These are phyloP conservation scores for Pseudisothecium myosuroides DNA, from an alignment of 225 moss, liverwort and hornwort species.

Conservation along the genomic window DNA sequence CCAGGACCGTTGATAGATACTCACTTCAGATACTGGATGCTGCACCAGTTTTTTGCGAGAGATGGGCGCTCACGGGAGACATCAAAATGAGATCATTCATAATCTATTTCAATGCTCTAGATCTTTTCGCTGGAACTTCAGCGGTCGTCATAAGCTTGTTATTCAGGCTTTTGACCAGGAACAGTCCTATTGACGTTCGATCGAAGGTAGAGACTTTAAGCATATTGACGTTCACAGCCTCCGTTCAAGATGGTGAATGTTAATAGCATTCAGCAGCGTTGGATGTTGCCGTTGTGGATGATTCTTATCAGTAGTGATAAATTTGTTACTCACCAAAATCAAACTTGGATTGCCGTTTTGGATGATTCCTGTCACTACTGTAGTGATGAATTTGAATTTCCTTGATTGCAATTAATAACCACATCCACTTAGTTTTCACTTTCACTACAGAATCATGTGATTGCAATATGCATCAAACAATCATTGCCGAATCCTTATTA, in stretches of 20 bases:
- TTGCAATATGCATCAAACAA: not conserved
- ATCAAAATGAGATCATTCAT: not conserved
- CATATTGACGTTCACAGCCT: not conserved
- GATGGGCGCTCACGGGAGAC: not conserved
- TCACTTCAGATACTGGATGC: not conserved
- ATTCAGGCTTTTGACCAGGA: not conserved
- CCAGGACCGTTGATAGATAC: not conserved
- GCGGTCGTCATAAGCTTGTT: not conserved
- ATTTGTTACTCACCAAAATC: not conserved
- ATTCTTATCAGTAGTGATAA: not conserved
- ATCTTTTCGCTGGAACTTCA: not conserved
- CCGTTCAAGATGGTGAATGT: not conserved
- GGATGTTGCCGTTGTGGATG: not conserved
- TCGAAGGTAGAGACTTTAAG: not conserved
- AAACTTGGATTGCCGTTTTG: not conserved
- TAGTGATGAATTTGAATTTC: not conserved
- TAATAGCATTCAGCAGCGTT: not conserved
- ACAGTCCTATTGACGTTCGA: not conserved
- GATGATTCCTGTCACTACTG: not conserved
- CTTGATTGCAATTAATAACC: not conserved
- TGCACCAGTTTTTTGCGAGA: not conserved
- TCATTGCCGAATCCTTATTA: not conserved
- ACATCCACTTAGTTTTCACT: too few relatives aligned
- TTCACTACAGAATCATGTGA: not conserved
- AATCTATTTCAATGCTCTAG: not conserved